Evolutionary conservation across 2,329 filamentous ascomycete species (phyloP).

Genomic region (Colletotrichum chlorophyti): DNA sequence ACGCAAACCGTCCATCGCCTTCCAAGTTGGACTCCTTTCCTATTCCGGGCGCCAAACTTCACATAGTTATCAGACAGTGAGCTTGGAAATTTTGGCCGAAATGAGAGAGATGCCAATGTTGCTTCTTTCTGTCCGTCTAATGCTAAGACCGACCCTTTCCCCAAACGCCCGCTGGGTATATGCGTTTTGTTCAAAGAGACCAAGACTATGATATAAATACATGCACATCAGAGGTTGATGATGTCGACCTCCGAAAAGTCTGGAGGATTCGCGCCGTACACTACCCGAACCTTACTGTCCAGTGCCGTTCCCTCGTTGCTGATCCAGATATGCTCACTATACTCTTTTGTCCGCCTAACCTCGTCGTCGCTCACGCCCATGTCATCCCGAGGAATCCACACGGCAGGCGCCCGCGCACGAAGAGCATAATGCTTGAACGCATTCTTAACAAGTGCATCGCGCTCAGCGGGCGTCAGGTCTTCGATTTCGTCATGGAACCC

Average conservation of each 20-base stretch:
- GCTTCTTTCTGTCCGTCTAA: neutral
- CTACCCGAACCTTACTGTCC: constrained; percentile 81
- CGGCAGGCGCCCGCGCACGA: constrained; percentile 81
- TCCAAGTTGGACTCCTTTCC: too few relatives aligned
- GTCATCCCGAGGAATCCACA: constrained; percentile 94
- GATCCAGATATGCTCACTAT: constrained; percentile 87
- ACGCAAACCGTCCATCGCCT: neutral
- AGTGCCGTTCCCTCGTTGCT: constrained; percentile 91
- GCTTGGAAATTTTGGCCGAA: neutral
- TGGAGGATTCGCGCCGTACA: constrained; percentile 85
- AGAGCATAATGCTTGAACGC: constrained; percentile 92
- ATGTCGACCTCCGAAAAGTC: constrained; percentile 90
- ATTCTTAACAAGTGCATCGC: constrained; percentile 83
- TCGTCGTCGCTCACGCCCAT: constrained; percentile 93
- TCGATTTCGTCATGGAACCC: constrained; percentile 93
- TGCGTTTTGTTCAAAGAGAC: constrained; percentile 17
- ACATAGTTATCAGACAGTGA: too few relatives aligned
- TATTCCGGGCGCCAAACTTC: too few relatives aligned
- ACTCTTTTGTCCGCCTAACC: constrained; percentile 76
- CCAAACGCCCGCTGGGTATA: constrained; percentile 27
- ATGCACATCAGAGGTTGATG: constrained; percentile 69
- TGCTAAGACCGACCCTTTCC: constrained; percentile 1
- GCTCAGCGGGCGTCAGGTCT: constrained; percentile 88
- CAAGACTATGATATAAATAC: constrained; percentile 3
- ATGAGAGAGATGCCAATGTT: neutral